Base-by-base conservation (phyloP, 169 alveolate genomes). In the Plasmodium reichenowi region DNA sequence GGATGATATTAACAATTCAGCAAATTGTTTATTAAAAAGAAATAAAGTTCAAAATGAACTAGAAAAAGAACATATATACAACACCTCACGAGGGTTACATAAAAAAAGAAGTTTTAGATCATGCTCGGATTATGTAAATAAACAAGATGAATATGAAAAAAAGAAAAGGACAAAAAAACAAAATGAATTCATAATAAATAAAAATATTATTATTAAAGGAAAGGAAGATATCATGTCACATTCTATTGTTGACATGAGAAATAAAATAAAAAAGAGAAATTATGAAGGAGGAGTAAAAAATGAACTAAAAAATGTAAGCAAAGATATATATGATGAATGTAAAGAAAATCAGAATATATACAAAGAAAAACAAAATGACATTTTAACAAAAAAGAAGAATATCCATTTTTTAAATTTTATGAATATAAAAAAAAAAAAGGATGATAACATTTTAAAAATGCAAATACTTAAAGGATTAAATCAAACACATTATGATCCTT, bases 401-500 rank as follows among this genome's bases (percentile, higher is more conserved):
- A 22, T 43, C 13, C 47, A 10, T 26, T 7, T 52, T 75, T n/a
- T 22, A 76, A 20, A 58, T 20, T 38, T 64, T 32, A 48, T 64
- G 89, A 64, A 38, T 38, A 38, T 29, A 13, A 76, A 63, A 64
- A 26, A 52, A 38, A 70, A 29, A 43, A 43, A 47, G 13, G 89
- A 76, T 22, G 26, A 76, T 17, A 64, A 76, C n/a, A 0, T 50
- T 13, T 32, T 76, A n/a, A 76, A 76, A 45, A 76, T 24, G 20
- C 78, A 76, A 64, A 76, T 76, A 56, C 29, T 76, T 20, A 64
- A 48, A 50, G 89, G 89, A 2, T 64, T 76, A 64, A 76, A 76
- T 45, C 72, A 64, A 64, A 64, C 68, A 24, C 47, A 43, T 9
- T 76, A 76, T 45, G 76, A 76, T 56, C 89, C 89, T 8, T 52